Percentiles rank a stretch among this genome's conserved stretches.
These are phyloP conservation scores for Mucor indicus DNA, from an alignment of 371 early-diverging fungal species.

Conservation along the genomic window DNA sequence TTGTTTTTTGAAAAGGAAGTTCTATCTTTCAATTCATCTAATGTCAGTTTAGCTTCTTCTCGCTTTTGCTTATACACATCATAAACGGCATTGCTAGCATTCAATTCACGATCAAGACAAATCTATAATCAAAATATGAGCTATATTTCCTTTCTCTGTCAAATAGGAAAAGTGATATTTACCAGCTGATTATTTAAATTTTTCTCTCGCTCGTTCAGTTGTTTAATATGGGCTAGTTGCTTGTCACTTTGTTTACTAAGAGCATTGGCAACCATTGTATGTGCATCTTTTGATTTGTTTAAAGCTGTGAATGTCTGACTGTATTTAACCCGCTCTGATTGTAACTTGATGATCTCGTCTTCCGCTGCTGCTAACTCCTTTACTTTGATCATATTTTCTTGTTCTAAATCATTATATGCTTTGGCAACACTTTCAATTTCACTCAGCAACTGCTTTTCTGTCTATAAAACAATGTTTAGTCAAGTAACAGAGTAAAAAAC, in stretches of 20 bases:
- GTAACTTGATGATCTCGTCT: conserved; percentile 69
- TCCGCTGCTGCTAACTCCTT: conserved; percentile 70
- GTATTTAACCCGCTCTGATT: conserved; percentile 60
- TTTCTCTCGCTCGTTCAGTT: conserved; percentile 37
- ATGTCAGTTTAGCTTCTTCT: conserved; percentile 47
- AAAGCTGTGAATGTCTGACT: conserved; percentile 41
- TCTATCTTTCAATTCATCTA: conserved; percentile 44
- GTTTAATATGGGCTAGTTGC: conserved; percentile 40
- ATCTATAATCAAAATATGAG: conserved; percentile 10
- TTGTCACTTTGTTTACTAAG: conserved; percentile 37
- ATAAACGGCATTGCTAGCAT: conserved; percentile 43
- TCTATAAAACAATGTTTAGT: conserved; percentile 10
- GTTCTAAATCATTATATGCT: conserved; percentile 78
- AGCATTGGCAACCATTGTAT: conserved; percentile 27
- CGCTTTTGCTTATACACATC: conserved; percentile 42
- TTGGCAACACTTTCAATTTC: conserved; percentile 83
- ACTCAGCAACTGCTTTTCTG: conserved; percentile 59
- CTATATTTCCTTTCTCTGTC: no score
- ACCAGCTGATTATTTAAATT: conserved; percentile 30
- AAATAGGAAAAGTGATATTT: no score
- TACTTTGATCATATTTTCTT: conserved; percentile 72
- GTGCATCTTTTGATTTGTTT: conserved; percentile 36
- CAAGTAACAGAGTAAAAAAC: neutral
- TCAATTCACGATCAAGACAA: conserved; percentile 19
- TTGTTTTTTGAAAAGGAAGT: conserved; percentile 20